Base-by-base conservation (phyloP, 208 protist genomes). In the Wallacemonas sp. region DNA sequence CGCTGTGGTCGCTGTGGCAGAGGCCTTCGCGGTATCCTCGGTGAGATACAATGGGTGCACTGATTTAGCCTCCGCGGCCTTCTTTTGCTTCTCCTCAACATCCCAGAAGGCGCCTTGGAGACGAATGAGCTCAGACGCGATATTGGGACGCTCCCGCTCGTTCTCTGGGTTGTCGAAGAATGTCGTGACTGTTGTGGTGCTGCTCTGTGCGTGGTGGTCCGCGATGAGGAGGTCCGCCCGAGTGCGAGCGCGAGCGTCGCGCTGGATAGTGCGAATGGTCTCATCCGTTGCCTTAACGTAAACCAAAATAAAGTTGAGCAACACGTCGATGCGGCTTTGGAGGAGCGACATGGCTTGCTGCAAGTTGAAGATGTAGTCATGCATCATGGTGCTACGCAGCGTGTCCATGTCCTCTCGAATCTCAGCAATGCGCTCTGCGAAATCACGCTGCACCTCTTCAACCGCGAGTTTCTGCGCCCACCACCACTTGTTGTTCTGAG, bases 231-330 rank as follows among this genome's bases (percentile, higher is more conserved):
- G 56, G 24, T 62, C 56, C 2, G 34, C 39, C 56, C 41, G 34
- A 4, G 36, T 38, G 8, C 36, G 56, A 14, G 56, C 56, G 15
- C 39, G 34, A 8, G 56, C 56, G 27, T 62, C 56, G 19, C 34
- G 56, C 38, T 62, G 34, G 28, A 62, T 62, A 9, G 56, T 36
- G 24, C 39, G 39, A 33, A 62, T 26, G 9, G 41, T 62, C 36
- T 62, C 56, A 15, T 49, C 39, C 38, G 56, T 62, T 5, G 56
- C 34, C 24, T 46, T 45, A 14, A 62, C 28, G 56, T 62, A 62
- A n/a, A 58, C 51, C 4, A 58, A 47, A 55, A 84, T 63, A 44
- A 79, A 84, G 68, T 84, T 75, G 4, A 77, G 66, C 38, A 84
- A 38, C 31, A 51, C 79, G 44, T 84, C 71, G 34, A 63, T 77